Evolutionary conservation across 805 yeast species (phyloP).

Genomic region (Cyberlindnera sargentensis): DNA sequence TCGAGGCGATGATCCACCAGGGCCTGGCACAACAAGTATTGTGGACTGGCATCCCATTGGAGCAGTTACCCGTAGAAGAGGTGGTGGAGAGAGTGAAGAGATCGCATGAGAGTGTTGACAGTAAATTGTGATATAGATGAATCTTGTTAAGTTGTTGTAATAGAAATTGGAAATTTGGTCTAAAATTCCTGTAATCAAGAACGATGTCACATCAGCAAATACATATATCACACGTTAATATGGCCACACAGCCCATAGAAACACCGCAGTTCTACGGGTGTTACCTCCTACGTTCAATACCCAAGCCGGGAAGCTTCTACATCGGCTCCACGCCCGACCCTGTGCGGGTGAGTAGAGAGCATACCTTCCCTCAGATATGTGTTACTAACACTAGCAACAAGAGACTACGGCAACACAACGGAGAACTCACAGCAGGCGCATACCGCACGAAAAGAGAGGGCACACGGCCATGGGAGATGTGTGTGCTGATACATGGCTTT

Average conservation of each 20-base stretch:
- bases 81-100: constrained; percentile 7
- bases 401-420: constrained; percentile 75
- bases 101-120: constrained; percentile 9
- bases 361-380: neutral
- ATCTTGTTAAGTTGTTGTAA: neutral
- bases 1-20: constrained; percentile 23
- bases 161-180: neutral
- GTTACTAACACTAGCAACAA: constrained; percentile 15
- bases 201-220: too few species aligned
- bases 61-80: constrained; percentile 14
- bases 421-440: constrained; percentile 66
- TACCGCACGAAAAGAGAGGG: constrained; percentile 51
- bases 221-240: too few species aligned
- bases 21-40: constrained; percentile 21
- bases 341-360: constrained; percentile 32
- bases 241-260: neutral
- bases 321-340: constrained; percentile 85
- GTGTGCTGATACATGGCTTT: constrained; percentile 58
- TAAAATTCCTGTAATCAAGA: too few species aligned
- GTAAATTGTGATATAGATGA: neutral
- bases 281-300: constrained; percentile 56
- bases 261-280: constrained; percentile 55
- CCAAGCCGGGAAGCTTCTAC: constrained; percentile 54
- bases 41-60: constrained; percentile 20
- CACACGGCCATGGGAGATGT: constrained; percentile 71